Evolutionary conservation across 2,329 filamentous ascomycete species (phyloP).

Genomic region (Aspergillus luchuensis): DNA sequence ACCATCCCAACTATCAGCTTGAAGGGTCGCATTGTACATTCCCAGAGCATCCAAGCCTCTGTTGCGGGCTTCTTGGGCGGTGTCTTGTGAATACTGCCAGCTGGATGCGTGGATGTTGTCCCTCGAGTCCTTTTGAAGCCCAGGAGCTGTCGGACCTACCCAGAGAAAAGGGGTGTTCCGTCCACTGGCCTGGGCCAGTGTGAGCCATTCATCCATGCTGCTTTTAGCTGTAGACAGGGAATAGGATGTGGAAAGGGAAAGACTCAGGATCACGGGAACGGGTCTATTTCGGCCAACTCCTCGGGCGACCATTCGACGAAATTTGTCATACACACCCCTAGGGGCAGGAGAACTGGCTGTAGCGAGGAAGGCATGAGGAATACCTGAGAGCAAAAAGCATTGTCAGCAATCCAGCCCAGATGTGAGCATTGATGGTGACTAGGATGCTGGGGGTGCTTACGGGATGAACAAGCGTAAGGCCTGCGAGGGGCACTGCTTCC

Average conservation of each 20-base stretch:
- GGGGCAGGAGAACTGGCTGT: slow-evolving; percentile 36
- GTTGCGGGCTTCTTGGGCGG: slow-evolving; percentile 34
- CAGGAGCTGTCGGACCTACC: slow-evolving; percentile 44
- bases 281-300: slow-evolving; percentile 39
- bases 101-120: slow-evolving; percentile 36
- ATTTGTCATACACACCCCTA: slow-evolving; percentile 27
- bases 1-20: slow-evolving; percentile 44
- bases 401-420: not conserved
- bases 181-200: slow-evolving; percentile 36
- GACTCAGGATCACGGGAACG: slow-evolving; percentile 44
- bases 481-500: slow-evolving; percentile 11
- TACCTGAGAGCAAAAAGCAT: slow-evolving; percentile 26
- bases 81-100: slow-evolving; percentile 44
- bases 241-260: slow-evolving; percentile 37
- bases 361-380: slow-evolving; percentile 41
- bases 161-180: slow-evolving; percentile 48
- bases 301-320: slow-evolving; percentile 34
- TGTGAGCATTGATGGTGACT: slow-evolving; percentile 7
- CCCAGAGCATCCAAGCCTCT: slow-evolving; percentile 45
- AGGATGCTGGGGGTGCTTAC: slow-evolving; percentile 20
- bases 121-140: slow-evolving; percentile 35
- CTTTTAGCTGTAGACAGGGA: slow-evolving; percentile 30
- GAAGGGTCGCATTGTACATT: slow-evolving; percentile 49
- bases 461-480: slow-evolving; percentile 23
- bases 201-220: slow-evolving; percentile 46